Evolutionary conservation across 305 asterid genomes (phyloP).

Genomic region (Salvia sclarea): DNA sequence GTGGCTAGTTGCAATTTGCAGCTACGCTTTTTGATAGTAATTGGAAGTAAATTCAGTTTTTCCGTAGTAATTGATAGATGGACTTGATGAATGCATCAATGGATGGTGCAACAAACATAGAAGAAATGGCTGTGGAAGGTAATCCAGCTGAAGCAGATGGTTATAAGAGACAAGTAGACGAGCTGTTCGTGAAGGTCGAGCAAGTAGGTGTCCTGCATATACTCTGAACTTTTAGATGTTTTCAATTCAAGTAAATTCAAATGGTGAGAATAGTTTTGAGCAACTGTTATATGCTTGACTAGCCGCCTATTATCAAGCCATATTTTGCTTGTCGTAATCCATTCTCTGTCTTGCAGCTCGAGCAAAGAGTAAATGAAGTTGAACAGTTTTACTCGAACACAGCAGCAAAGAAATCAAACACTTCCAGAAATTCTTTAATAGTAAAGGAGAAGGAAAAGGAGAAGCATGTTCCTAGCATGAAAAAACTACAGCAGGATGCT

Average conservation of each 20-base stretch:
- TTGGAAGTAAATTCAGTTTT: neutral
- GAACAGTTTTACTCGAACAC: slow-evolving; percentile 60
- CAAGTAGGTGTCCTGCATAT: slow-evolving; percentile 41
- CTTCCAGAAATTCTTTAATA: slow-evolving; percentile 43
- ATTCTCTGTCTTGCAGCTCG: slow-evolving; percentile 53
- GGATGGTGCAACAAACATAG: slow-evolving; percentile 34
- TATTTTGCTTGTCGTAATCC: slow-evolving; percentile 23
- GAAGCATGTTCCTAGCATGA: slow-evolving; percentile 70
- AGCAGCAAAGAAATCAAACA: slow-evolving; percentile 43
- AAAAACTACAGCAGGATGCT: slow-evolving; percentile 84
- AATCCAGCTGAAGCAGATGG: slow-evolving; percentile 44
- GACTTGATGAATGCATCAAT: slow-evolving; percentile 44
- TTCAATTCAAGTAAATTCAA: neutral
- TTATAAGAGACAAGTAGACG: slow-evolving; percentile 56
- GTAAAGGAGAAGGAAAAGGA: slow-evolving; percentile 67
- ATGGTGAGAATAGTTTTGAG: slow-evolving; percentile 7
- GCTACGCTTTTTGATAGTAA: no score
- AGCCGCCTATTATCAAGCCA: slow-evolving; percentile 10
- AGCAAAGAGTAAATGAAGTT: slow-evolving; percentile 70
- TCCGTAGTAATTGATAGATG: slow-evolving; percentile 41
- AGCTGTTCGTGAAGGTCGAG: slow-evolving; percentile 53
- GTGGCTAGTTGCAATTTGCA: no score
- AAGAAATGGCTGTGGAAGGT: slow-evolving; percentile 34
- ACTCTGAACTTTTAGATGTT: neutral
- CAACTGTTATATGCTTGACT: neutral